Conservation (phyloP, 495 filamentous ascomycete genomes). For the Penicillium turbatum region DNA sequence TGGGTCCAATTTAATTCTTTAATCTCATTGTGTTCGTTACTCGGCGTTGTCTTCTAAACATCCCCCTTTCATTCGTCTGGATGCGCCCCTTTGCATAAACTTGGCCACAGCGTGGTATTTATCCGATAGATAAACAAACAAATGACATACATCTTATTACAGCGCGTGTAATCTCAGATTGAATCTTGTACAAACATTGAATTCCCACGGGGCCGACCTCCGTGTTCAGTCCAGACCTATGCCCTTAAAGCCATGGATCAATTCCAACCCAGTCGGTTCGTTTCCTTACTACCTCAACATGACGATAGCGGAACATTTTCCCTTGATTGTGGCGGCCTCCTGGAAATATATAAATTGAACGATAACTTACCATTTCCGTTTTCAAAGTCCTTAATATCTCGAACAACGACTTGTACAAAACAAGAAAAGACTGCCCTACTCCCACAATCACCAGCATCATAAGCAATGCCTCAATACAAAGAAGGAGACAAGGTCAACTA, state of each 20-base stretch:
- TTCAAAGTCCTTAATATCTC: too few species aligned
- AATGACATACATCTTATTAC: conserved; percentile 19
- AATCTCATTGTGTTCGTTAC: conserved; percentile 25
- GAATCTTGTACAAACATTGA: not conserved
- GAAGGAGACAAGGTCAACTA: conserved; percentile 31
- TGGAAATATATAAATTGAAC: conserved; percentile 1
- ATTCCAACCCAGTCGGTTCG: conserved; percentile 4
- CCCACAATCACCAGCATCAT: not conserved
- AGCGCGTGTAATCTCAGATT: not conserved
- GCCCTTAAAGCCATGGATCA: conserved; percentile 4
- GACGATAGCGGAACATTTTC: not conserved
- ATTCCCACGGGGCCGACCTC: conserved; percentile 10
- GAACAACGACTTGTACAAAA: too few species aligned
- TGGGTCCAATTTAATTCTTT: conserved; percentile 29
- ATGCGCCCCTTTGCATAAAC: not conserved
- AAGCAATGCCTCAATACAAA: conserved; percentile 25
- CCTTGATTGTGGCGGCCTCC: not conserved
- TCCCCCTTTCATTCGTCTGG: conserved; percentile 19
- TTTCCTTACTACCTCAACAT: conserved; percentile 4
- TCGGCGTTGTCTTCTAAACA: conserved; percentile 22
- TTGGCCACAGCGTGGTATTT: not conserved
- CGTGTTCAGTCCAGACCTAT: conserved; percentile 1
- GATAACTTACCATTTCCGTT: not conserved
- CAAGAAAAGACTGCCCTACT: not conserved
- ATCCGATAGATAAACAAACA: conserved; percentile 9